A percentile compares a stretch with the other conserved stretches of the same genome.
Conservation (phyloP, 108 stramenopile species). For the Cyclotella atomus region DNA sequence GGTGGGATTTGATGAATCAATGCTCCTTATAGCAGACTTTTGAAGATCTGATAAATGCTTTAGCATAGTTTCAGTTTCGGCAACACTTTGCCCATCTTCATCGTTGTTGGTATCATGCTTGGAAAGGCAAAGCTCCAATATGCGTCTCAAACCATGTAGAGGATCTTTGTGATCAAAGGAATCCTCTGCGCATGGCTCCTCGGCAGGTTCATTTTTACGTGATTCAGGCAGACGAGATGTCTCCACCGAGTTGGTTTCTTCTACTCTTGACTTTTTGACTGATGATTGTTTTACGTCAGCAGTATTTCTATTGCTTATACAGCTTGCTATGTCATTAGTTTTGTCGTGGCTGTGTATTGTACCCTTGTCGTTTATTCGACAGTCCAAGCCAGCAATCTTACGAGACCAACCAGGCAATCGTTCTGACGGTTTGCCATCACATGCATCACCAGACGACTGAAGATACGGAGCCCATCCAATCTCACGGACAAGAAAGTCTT, state of each 20-base stretch:
- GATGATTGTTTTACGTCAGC: no score
- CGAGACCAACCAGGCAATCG: constrained; percentile 8
- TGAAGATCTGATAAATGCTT: constrained; percentile 7
- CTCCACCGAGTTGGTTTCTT: no score
- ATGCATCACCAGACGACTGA: not conserved
- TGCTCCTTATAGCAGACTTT: not conserved
- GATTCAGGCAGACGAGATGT: no score
- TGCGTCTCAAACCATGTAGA: not conserved
- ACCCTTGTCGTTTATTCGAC: not conserved
- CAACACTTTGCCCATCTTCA: not conserved
- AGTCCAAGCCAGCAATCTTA: constrained; percentile 19
- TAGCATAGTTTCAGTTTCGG: not conserved
- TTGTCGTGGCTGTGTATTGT: not conserved
- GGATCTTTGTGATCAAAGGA: no score
- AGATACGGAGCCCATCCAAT: constrained; percentile 46
- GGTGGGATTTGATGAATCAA: not conserved
- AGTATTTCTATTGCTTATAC: no score
- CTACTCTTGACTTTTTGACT: no score
- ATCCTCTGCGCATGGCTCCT: no score
- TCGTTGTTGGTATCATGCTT: not conserved
- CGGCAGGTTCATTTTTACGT: no score
- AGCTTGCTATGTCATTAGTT: no score
- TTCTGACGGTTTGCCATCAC: not conserved
- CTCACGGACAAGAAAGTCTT: constrained; percentile 87
- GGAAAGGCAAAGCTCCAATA: not conserved